Conservation (phyloP, 371 early-diverging fungal genomes). For the Mitosporidium daphniae region DNA sequence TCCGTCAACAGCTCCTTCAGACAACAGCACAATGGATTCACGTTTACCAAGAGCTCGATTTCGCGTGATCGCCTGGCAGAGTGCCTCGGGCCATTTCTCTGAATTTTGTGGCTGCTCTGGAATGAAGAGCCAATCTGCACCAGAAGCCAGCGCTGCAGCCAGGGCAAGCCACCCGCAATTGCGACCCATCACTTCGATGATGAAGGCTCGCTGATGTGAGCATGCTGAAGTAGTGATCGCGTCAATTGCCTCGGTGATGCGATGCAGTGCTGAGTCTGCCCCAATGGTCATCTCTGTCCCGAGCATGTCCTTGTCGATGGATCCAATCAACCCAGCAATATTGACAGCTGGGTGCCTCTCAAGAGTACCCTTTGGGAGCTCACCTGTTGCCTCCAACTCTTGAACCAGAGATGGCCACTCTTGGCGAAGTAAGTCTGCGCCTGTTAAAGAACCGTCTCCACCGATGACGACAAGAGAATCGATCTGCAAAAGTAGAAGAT, state of each 20-base stretch:
- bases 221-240: slow-evolving; percentile 63
- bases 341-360: slow-evolving; percentile 21
- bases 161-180: slow-evolving; percentile 98
- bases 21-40: slow-evolving; percentile 66
- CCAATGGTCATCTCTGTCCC: slow-evolving; percentile 69
- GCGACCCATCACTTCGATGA: slow-evolving; percentile 96
- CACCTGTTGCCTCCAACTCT: slow-evolving; percentile 19
- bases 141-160: slow-evolving; percentile 62
- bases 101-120: slow-evolving; percentile 90
- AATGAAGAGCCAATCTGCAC: slow-evolving; percentile 85
- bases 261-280: slow-evolving; percentile 62
- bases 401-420: slow-evolving; percentile 54
- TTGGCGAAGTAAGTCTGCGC: slow-evolving; percentile 53
- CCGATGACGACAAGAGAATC: slow-evolving; percentile 82
- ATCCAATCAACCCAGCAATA: slow-evolving; percentile 78
- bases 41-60: slow-evolving; percentile 38
- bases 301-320: slow-evolving; percentile 48
- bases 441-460: slow-evolving; percentile 90
- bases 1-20: slow-evolving; percentile 82
- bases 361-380: slow-evolving; percentile 2
- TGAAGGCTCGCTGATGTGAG: slow-evolving; percentile 89
- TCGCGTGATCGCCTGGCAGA: slow-evolving; percentile 35
- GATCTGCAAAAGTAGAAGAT: slow-evolving; percentile 54
- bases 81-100: slow-evolving; percentile 8
- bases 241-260: slow-evolving; percentile 85